A percentile compares a stretch with the other conserved stretches of the same genome.
phyloP scores from a whole-genome alignment of 768 basidiomycete species.

The Mycena sanguinolenta region DNA sequence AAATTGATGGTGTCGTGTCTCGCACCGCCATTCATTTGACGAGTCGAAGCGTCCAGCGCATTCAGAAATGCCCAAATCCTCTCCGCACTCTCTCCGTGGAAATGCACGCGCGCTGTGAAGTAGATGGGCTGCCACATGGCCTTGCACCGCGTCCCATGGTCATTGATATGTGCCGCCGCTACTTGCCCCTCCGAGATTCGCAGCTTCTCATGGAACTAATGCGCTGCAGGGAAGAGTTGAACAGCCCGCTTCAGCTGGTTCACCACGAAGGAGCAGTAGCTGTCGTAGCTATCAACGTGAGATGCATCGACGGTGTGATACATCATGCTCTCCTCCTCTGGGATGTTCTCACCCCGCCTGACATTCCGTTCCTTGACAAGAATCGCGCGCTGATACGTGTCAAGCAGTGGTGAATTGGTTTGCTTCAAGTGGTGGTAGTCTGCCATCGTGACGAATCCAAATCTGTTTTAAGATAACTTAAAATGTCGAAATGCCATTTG shows the following conservation, averaged over 20 bases:
- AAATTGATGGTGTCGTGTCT: not conserved
- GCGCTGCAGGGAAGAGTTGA: conserved; percentile 8
- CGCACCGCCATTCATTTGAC: not conserved
- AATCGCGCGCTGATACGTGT: no score
- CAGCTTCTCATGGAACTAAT: conserved; percentile 13
- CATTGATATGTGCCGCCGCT: conserved; percentile 23
- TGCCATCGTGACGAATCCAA: conserved; percentile 14
- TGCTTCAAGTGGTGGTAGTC: conserved; percentile 13
- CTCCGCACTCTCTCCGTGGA: conserved; percentile 28
- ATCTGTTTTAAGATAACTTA: not conserved
- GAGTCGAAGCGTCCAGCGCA: not conserved
- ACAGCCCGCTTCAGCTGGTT: conserved; percentile 10
- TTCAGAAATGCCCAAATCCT: conserved; percentile 6
- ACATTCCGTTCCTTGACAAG: not conserved
- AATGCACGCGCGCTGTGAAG: conserved; percentile 19
- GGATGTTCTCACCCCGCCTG: no score
- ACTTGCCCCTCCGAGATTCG: conserved; percentile 18
- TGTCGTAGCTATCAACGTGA: conserved; percentile 10
- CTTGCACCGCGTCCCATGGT: conserved; percentile 17
- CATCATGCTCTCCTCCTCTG: no score
- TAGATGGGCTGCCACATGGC: conserved; percentile 20
- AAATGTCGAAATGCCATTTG: not conserved
- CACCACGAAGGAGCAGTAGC: conserved; percentile 16
- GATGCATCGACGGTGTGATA: no score
- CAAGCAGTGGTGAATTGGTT: conserved; percentile 8